phyloP scores from a whole-genome alignment of 495 filamentous ascomycete species.

The Xylaria acuta region DNA sequence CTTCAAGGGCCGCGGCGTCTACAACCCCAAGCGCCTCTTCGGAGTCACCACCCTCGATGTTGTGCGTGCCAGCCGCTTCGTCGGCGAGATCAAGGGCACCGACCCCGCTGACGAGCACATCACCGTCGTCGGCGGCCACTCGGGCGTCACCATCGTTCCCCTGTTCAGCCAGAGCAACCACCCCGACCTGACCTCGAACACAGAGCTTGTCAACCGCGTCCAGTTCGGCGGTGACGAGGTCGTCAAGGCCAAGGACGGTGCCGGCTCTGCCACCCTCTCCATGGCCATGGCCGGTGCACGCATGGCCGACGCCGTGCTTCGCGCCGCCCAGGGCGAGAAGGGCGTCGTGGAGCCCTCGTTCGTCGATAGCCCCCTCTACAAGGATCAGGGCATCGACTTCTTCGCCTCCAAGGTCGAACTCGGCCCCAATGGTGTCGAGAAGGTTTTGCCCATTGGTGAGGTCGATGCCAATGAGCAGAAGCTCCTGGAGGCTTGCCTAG shows the following conservation, averaged over 20 bases:
- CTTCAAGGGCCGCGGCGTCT: conserved; percentile 90
- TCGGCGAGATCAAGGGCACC: conserved; percentile 87
- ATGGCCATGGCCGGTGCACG: conserved; percentile 99
- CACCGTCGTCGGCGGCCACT: conserved; percentile 95
- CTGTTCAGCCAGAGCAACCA: conserved; percentile 94
- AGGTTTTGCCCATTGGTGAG: conserved; percentile 84
- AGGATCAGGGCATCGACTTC: conserved; percentile 95
- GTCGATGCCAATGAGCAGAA: conserved; percentile 85
- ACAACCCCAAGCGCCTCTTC: conserved; percentile 98
- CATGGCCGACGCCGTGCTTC: conserved; percentile 93
- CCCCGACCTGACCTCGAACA: conserved; percentile 76
- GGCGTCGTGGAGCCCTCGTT: conserved; percentile 95
- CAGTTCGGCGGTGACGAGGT: conserved; percentile 99
- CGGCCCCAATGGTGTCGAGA: conserved; percentile 93
- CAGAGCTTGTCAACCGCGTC: conserved; percentile 87
- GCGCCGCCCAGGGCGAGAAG: conserved; percentile 91
- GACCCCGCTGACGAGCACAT: conserved; percentile 93
- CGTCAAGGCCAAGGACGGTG: conserved; percentile 97
- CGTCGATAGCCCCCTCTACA: conserved; percentile 95
- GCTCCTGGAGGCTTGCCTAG: conserved; percentile 81
- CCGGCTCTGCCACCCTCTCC: conserved; percentile 95
- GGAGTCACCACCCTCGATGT: conserved; percentile 99
- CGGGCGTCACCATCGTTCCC: conserved; percentile 96
- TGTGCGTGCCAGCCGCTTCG: conserved; percentile 96
- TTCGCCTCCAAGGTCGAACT: conserved; percentile 94